Base-by-base conservation (phyloP, 768 basidiomycete species). In the Boletales sp. region DNA sequence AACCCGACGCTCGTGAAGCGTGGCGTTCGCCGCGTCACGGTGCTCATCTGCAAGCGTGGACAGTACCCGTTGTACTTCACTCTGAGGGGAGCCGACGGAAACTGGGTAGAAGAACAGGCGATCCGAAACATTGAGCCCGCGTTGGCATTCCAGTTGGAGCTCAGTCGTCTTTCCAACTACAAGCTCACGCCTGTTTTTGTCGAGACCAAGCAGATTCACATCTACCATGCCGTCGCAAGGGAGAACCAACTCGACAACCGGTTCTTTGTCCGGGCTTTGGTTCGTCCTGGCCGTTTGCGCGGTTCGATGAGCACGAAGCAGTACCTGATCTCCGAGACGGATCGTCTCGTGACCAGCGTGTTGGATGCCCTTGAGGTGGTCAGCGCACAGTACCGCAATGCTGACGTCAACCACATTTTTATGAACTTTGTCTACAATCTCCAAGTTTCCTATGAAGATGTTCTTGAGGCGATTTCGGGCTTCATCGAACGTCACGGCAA, bases 401-500 rank as follows among this genome's bases (percentile, higher is more conserved):
- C 95, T 4, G 95, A 98, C 65, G 94, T 92, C 74, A 98, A 98
- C 70, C 94, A 97, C 68, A 96, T 98, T 67, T 94, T 93, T 75
- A 86, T 98, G 84, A 97, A 98, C 76, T 99, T 98, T 68, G 85
- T 98, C 61, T 98, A 98, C 80, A 92, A 90, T 66, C 86, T 99
- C 40, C 82, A 86, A 28, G 94, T 99, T 54, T 86, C 86, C 32
- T 98, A 97, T 61, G 94, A 97, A 54, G 95, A 98, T 60, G 94
- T 98, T 8, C 83, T 97, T 48, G 89, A 91, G 41, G 96, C 96
- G 13, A 90, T 98, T 50, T 86, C 94, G n/a, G 96, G 96, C 38
- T 99, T 99, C 77, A 94, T 99, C 59, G 96, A 98, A 59, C 87
- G 96, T 35, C 96, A 99, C 64, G 96, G 96, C 53, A 98, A 98